Evolutionary conservation across 257 asterid genomes (phyloP).

Genomic region (Solanum rostratum): DNA sequence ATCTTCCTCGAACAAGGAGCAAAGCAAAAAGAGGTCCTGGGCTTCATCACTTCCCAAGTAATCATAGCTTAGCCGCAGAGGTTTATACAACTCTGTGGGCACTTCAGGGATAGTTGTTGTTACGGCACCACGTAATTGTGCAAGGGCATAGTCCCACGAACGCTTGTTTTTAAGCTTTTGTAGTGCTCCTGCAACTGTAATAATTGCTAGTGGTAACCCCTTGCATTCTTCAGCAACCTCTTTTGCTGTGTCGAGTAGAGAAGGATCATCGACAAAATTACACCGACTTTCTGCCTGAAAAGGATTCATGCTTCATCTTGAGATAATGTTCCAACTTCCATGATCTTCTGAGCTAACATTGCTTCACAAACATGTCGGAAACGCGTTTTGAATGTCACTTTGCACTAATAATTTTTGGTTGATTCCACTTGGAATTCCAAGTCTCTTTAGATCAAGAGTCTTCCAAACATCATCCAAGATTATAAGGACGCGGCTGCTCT

Average conservation of each 20-base stretch:
- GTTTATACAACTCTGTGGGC: not conserved
- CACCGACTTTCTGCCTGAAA: not conserved
- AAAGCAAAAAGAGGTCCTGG: slow-evolving; percentile 1
- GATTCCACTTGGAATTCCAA: not conserved
- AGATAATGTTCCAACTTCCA: not conserved
- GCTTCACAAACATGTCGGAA: not conserved
- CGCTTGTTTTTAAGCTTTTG: not conserved
- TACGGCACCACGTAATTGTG: not conserved
- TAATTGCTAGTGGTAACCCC: slow-evolving; percentile 8
- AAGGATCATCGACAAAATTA: no score
- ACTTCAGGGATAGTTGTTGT: not conserved
- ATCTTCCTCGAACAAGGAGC: slow-evolving; percentile 5
- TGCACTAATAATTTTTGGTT: not conserved
- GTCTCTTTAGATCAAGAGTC: not conserved
- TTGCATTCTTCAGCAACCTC: not conserved
- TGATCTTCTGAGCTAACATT: not conserved
- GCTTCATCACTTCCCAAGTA: slow-evolving; percentile 1
- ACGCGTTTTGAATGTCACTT: not conserved
- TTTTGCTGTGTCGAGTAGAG: not conserved
- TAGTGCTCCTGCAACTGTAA: not conserved
- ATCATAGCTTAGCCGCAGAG: slow-evolving; percentile 1
- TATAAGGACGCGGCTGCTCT: not conserved
- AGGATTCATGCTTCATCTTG: not conserved
- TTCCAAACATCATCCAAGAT: slow-evolving; percentile 8
- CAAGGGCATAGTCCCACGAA: not conserved